phyloP scores from a whole-genome alignment of 768 basidiomycete genomes.

The Xerocomellus intermedius region DNA sequence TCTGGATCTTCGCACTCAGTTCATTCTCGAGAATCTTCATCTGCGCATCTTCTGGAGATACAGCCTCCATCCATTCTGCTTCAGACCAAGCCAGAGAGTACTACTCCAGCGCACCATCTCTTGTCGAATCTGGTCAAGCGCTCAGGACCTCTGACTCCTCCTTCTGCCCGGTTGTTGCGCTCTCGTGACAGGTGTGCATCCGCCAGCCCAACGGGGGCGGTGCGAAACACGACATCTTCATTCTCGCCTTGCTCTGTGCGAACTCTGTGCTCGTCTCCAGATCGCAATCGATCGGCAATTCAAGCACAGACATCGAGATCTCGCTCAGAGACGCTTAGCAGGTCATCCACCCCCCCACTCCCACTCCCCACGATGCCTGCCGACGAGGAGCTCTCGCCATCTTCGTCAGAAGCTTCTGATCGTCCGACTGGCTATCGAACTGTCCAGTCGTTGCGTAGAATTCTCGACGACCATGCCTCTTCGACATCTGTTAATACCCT shows the following conservation, averaged over 20 bases:
- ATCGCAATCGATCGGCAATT: conserved; percentile 10
- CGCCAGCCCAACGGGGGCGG: conserved; percentile 28
- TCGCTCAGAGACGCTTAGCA: conserved; percentile 34
- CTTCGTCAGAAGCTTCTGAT: conserved; percentile 55
- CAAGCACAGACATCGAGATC: conserved; percentile 17
- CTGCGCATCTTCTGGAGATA: background rate
- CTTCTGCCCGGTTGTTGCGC: conserved; percentile 31
- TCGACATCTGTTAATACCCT: conserved; percentile 25
- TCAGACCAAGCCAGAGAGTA: conserved; percentile 39
- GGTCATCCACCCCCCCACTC: conserved; percentile 10
- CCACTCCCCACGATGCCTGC: conserved; percentile 53
- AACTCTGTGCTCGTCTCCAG: conserved; percentile 8
- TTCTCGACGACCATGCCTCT: conserved; percentile 53
- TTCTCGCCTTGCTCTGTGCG: conserved; percentile 17
- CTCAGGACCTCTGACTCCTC: conserved; percentile 28
- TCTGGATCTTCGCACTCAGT: conserved; percentile 29
- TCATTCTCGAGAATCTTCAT: conserved; percentile 7
- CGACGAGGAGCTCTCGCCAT: conserved; percentile 51
- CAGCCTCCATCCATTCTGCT: conserved; percentile 22
- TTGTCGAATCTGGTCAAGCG: conserved; percentile 54
- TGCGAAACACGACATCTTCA: conserved; percentile 17
- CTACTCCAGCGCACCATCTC: conserved; percentile 60
- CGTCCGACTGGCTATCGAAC: conserved; percentile 56
- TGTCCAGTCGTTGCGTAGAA: conserved; percentile 65
- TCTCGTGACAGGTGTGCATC: conserved; percentile 36